Conservation (phyloP, 257 asterid genomes). For the Ehretia macrophylla region DNA sequence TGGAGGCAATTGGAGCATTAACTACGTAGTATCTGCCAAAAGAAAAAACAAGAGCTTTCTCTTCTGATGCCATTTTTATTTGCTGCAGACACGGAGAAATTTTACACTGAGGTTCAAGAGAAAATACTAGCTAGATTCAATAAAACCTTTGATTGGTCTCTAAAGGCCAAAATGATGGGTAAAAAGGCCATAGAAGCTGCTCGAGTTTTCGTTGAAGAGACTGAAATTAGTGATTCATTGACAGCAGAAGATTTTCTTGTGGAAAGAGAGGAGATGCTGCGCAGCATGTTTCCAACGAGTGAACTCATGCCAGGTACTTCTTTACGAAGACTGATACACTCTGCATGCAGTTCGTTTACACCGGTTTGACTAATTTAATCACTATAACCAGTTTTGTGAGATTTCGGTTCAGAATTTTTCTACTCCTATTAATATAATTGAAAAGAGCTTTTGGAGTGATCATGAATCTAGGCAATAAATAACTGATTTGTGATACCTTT, state of each 20-base stretch:
- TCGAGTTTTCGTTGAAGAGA: constrained; percentile 81
- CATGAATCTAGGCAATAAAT: too few relatives aligned
- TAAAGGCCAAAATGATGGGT: constrained; percentile 98
- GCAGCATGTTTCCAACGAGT: constrained; percentile 62
- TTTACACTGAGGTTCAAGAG: constrained; percentile 93
- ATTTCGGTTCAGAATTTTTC: too few relatives aligned
- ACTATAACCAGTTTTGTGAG: not conserved
- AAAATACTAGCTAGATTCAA: constrained; percentile 72
- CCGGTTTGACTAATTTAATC: not conserved
- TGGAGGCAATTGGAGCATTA: too few relatives aligned
- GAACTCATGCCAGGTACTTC: constrained; percentile 92
- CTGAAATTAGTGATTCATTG: constrained; percentile 64
- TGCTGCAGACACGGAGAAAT: constrained; percentile 82
- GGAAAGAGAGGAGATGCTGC: constrained; percentile 86
- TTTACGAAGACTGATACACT: not conserved
- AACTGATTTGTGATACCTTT: too few relatives aligned
- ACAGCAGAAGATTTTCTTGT: constrained; percentile 88
- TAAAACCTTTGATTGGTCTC: constrained; percentile 94
- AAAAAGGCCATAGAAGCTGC: constrained; percentile 98
- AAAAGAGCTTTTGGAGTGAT: too few relatives aligned
- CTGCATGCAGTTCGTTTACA: not conserved
- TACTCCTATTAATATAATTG: too few relatives aligned
- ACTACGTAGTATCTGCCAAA: not conserved
- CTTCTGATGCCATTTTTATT: constrained; percentile 6
- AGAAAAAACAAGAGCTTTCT: not conserved